Conservation (phyloP, 345 rosid genomes). For the Pseudoturritis turrita region DNA sequence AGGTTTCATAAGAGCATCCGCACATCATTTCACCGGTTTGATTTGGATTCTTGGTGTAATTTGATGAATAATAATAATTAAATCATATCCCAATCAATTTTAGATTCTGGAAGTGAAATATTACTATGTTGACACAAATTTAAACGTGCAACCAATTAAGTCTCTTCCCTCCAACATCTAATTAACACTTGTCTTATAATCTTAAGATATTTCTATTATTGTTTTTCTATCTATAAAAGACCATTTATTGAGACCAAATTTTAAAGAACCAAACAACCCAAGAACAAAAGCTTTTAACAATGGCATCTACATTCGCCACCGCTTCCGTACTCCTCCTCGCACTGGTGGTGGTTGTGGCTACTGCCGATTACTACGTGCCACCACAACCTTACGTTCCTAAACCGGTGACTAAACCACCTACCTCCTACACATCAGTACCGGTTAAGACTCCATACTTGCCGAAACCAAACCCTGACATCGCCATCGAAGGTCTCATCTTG, state of each 20-base stretch:
- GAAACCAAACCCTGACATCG: conserved; percentile 18
- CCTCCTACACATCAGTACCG: conserved; percentile 11
- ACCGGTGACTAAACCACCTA: neutral
- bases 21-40: neutral
- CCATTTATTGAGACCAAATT: neutral
- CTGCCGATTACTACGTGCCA: conserved; percentile 11
- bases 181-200: neutral
- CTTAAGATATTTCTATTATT: neutral
- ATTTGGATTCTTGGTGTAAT: neutral
- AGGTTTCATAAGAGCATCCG: too few relatives aligned
- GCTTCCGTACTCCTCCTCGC: neutral
- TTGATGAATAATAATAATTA: neutral
- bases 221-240: neutral
- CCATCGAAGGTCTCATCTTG: conserved; percentile 28
- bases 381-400: conserved; percentile 14
- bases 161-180: conserved; percentile 1
- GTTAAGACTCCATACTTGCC: conserved; percentile 9
- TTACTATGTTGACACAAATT: neutral
- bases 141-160: conserved; percentile 27
- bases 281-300: neutral
- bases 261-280: conserved; percentile 1
- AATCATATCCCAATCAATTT: neutral
- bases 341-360: conserved; percentile 3
- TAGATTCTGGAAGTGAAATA: neutral
- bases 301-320: conserved; percentile 3